A percentile compares a stretch with the other conserved stretches of the same genome.
phyloP scores from a whole-genome alignment of 1,284 basidiomycete species.

The Laetiporus sulphureus region DNA sequence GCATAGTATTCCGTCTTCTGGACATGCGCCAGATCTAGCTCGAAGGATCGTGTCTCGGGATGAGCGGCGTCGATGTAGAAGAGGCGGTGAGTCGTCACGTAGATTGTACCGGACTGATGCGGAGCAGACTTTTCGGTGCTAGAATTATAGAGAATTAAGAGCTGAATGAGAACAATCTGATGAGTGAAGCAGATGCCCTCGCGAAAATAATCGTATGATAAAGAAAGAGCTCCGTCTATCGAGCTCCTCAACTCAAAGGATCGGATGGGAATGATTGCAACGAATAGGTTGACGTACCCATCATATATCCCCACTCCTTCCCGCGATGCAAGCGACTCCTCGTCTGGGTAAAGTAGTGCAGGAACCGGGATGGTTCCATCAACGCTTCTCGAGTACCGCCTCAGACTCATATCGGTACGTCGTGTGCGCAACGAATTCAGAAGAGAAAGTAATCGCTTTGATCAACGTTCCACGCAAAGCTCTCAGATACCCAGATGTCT shows the following conservation, averaged over 20 bases:
- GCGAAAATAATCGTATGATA: no score
- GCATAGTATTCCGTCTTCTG: slow-evolving; percentile 85
- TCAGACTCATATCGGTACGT: slow-evolving; percentile 27
- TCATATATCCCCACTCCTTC: slow-evolving; percentile 85
- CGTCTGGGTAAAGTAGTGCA: slow-evolving; percentile 73
- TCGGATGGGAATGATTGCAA: not conserved
- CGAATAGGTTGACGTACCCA: slow-evolving; percentile 48
- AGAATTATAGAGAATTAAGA: not conserved
- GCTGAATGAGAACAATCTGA: not conserved
- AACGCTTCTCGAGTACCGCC: slow-evolving; percentile 44
- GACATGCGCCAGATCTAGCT: slow-evolving; percentile 61
- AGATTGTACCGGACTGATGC: slow-evolving; percentile 66
- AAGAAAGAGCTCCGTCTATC: no score
- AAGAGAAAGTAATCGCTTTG: no score
- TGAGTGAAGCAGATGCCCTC: no score
- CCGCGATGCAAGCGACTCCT: slow-evolving; percentile 67
- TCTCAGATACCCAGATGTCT: no score
- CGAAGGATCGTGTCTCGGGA: slow-evolving; percentile 46
- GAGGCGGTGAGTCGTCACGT: slow-evolving; percentile 81
- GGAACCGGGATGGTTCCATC: slow-evolving; percentile 71
- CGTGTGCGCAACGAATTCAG: no score
- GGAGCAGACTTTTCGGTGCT: slow-evolving; percentile 66
- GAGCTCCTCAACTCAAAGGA: not conserved
- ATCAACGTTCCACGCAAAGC: no score
- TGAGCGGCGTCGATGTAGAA: slow-evolving; percentile 70